phyloP scores from a whole-genome alignment of 1,284 basidiomycete genomes.

The Papiliotrema terrestris region DNA sequence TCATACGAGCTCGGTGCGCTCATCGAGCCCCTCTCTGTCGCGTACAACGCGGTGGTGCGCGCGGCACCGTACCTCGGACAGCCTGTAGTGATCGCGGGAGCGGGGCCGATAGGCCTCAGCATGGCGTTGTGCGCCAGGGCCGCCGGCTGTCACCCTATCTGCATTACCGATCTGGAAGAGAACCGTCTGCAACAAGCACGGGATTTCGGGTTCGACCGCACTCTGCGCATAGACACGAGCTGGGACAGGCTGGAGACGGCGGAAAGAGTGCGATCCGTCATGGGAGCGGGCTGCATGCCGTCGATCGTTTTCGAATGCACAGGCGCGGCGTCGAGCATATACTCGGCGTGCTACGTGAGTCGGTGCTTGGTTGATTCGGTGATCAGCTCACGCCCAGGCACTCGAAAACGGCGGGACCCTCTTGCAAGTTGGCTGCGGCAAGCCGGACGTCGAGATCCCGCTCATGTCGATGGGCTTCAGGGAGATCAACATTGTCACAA shows the following conservation, averaged over 20 bases:
- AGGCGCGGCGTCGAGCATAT: conserved; percentile 44
- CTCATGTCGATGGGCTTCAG: conserved; percentile 37
- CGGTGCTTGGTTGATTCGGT: neutral
- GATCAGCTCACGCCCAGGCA: conserved; percentile 16
- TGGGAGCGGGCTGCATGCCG: conserved; percentile 26
- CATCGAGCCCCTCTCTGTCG: conserved; percentile 47
- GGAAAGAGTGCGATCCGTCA: conserved; percentile 14
- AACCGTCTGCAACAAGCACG: conserved; percentile 43
- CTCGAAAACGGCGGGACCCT: conserved; percentile 29
- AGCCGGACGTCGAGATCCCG: conserved; percentile 21
- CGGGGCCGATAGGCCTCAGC: conserved; percentile 48
- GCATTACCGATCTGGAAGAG: conserved; percentile 48
- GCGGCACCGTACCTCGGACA: conserved; percentile 43
- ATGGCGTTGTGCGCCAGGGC: conserved; percentile 47
- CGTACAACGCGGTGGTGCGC: conserved; percentile 42
- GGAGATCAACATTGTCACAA: conserved; percentile 32
- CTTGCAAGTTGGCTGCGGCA: conserved; percentile 27
- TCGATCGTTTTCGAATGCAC: conserved; percentile 46
- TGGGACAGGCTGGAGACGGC: conserved; percentile 27
- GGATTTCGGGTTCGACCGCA: conserved; percentile 38
- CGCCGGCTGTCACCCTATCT: conserved; percentile 48
- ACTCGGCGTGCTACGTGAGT: conserved; percentile 31
- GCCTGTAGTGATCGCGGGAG: conserved; percentile 31
- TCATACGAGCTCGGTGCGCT: conserved; percentile 45
- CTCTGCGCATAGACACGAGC: conserved; percentile 22